Evolutionary conservation across 352 stramenopile genomes (phyloP), one percentile per base, ranked within the genome.

Genomic region (Phytophthora pinifolia): DNA sequence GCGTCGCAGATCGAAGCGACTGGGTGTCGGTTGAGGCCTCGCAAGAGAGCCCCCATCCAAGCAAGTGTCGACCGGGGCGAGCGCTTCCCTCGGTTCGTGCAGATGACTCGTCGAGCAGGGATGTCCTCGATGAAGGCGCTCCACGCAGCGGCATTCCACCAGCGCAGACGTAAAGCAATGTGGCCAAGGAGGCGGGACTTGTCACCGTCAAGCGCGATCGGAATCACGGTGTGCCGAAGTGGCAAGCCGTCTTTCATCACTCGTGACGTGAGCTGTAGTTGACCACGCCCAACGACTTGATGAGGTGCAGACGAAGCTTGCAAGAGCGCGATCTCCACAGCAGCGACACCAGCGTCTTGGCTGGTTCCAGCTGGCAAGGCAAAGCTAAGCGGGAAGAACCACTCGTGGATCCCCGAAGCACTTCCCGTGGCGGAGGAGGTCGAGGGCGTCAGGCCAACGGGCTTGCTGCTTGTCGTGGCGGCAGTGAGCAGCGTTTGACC

Each of bases 1-100:
- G 79, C 75, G 62, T 93, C 83, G 41, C 73, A 89, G 22, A 93
- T 78, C 0, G 75, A 88, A 15, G 83, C 79, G 14, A 93, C 68
- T 4, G 80, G 83, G 42, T 90, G 73, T 7, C 83, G 79, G 22
- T 88, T 89, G 12, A 93, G 64, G 4, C 83, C 83, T 9, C 83
- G 79, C 42, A 74, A 67, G 17, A 93, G 37, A 6, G 83, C 79
- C 4, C 77, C 77, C 39, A 84, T 83, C 83, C 83, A 93, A 44
- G 67, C 62, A 27, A 76, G 68, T 35, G 43, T 44, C 22, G 61
- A 54, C 9, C 79, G 62, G 20, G 61, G 62, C 20, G 48, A 51
- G 27, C 46, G 52, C 41, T 65, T 72, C 35, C 55, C 72, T 14
- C 80, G 72, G 18, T 93, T 93, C 1, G 78, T 87, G 49, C 78